Conservation (phyloP, 495 filamentous ascomycete species). For the Penicillium samsonianum region DNA sequence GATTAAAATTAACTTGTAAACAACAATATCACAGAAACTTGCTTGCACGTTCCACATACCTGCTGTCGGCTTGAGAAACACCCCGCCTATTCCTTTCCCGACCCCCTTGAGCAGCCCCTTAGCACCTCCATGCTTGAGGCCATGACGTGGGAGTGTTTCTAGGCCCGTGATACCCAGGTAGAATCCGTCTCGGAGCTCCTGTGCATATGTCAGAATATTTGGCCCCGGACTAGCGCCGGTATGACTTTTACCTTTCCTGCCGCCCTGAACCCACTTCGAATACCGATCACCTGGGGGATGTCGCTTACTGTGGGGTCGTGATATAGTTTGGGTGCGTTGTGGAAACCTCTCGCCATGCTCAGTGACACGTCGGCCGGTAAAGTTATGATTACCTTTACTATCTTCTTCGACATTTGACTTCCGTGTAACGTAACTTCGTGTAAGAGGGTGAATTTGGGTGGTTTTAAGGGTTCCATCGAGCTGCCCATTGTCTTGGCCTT, state of each 20-base stretch:
- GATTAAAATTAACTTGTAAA: conserved; percentile 10
- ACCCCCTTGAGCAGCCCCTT: conserved; percentile 73
- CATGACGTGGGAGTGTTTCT: conserved; percentile 66
- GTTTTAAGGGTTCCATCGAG: conserved; percentile 10
- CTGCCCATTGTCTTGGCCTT: conserved; percentile 15
- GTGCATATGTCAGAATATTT: conserved; percentile 12
- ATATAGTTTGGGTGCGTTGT: too few relatives aligned
- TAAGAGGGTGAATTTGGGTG: conserved; percentile 9
- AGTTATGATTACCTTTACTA: too few relatives aligned
- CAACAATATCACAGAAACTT: conserved; percentile 19
- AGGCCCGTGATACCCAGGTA: conserved; percentile 74
- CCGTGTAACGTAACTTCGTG: conserved; percentile 41
- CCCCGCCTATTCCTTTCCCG: conserved; percentile 71
- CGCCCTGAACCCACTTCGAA: too few relatives aligned
- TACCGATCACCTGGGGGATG: too few relatives aligned
- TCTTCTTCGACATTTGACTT: too few relatives aligned
- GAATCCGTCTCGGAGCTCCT: conserved; percentile 66
- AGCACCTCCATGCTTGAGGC: conserved; percentile 66
- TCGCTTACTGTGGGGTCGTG: too few relatives aligned
- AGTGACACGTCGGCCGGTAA: too few relatives aligned
- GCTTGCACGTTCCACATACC: conserved; percentile 40
- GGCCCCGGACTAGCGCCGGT: neutral
- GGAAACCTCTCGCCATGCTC: too few relatives aligned
- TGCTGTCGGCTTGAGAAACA: conserved; percentile 68
- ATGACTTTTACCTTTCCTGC: neutral